phyloP scores from a whole-genome alignment of 1,139 yeast genomes.

The Lodderomyces parapsilosis region DNA sequence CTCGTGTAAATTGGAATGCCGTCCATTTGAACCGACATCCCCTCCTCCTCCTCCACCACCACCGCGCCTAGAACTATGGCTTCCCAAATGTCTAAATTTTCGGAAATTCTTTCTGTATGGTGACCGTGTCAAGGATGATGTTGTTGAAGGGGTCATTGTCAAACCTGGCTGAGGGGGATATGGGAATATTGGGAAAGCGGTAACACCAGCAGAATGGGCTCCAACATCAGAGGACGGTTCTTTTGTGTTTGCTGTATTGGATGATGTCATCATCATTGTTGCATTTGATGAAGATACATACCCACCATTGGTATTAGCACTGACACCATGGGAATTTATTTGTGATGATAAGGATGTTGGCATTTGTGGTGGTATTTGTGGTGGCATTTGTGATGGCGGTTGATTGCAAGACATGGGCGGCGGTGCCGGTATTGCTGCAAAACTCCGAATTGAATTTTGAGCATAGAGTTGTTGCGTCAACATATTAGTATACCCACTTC shows the following conservation, averaged over 20 bases:
- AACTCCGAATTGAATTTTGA: background rate
- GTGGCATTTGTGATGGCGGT: background rate
- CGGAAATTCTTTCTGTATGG: slow-evolving; percentile 7
- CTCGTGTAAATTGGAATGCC: slow-evolving; percentile 21
- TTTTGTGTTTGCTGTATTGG: background rate
- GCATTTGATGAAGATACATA: slow-evolving; percentile 4
- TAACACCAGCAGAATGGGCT: too few species aligned
- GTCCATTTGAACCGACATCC: slow-evolving; percentile 10
- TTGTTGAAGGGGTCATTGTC: slow-evolving; percentile 1
- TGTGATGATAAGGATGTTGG: background rate
- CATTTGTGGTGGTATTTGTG: background rate
- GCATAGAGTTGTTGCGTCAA: slow-evolving; percentile 1
- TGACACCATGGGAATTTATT: background rate
- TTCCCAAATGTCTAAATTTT: slow-evolving; percentile 15
- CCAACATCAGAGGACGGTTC: too few species aligned
- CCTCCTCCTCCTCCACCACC: background rate
- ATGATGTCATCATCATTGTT: slow-evolving; percentile 2
- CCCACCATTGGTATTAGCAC: slow-evolving; percentile 5
- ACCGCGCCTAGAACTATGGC: slow-evolving; percentile 14
- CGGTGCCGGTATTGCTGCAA: slow-evolving; percentile 1
- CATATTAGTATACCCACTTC: slow-evolving; percentile 2
- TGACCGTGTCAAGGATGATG: slow-evolving; percentile 5
- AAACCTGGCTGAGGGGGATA: background rate
- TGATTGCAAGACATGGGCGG: background rate
- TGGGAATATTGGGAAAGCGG: too few species aligned